A percentile compares a stretch with the other conserved stretches of the same genome.
Conservation (phyloP, 805 yeast species). For the Wickerhamiella siamensis region DNA sequence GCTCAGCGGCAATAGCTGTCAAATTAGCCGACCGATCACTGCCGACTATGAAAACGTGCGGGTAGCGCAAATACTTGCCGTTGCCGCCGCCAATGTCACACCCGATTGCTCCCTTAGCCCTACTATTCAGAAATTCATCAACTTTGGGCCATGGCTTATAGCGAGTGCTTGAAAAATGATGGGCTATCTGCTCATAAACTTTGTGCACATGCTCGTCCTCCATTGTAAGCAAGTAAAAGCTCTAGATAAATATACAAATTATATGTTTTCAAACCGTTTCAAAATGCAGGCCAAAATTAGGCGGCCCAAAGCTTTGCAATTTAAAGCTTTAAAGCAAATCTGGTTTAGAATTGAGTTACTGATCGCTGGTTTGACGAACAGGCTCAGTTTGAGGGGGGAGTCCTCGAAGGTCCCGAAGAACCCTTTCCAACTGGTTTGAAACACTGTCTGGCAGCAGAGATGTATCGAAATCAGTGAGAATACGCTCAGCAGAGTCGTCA, state of each 20-base stretch:
- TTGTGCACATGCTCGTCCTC: conserved; percentile 75
- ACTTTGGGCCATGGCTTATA: conserved; percentile 98
- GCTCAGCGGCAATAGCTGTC: conserved; percentile 34
- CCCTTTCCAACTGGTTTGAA: conserved; percentile 49
- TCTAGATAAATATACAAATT: background rate
- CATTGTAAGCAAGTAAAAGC: conserved; percentile 23
- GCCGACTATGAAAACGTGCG: conserved; percentile 56
- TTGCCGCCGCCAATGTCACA: conserved; percentile 96
- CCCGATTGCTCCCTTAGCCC: conserved; percentile 49
- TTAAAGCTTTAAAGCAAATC: too few species aligned
- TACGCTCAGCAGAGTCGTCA: conserved; percentile 18
- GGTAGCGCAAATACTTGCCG: conserved; percentile 78
- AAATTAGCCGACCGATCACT: conserved; percentile 28
- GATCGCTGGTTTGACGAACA: too few species aligned
- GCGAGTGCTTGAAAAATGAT: conserved; percentile 85
- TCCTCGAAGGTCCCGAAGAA: conserved; percentile 68
- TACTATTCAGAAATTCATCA: conserved; percentile 43
- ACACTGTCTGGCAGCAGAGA: conserved; percentile 29
- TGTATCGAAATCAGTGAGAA: conserved; percentile 19
- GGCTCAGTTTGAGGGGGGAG: conserved; percentile 44
- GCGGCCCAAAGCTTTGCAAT: too few species aligned
- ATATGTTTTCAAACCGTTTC: too few species aligned
- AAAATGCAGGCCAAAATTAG: too few species aligned
- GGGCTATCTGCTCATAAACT: conserved; percentile 86
- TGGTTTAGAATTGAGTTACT: too few species aligned